Base-by-base conservation (phyloP, 805 yeast genomes). In the Ogataea ramenticola region DNA sequence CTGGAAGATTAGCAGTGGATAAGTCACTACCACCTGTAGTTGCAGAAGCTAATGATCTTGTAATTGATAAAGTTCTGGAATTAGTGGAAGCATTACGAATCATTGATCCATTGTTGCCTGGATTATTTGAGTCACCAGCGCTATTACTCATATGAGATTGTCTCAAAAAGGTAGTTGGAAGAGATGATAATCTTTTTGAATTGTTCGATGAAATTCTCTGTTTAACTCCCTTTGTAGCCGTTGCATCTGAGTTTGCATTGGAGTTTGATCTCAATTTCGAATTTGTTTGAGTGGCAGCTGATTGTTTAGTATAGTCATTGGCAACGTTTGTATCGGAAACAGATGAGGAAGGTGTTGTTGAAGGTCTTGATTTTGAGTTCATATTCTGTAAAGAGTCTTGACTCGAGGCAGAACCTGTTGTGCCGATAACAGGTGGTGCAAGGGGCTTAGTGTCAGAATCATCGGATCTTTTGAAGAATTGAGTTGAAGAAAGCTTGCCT, bases 11-110 rank as follows among this genome's bases (percentile, higher is more conserved):
- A 19, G 53, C 44, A 20, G 46, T 36, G 17, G 56, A 53, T 29
- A 60, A 64, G 61, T 53, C 56, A 69, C 73, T 54, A 63, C 62
- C 19, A 63, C 62, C 19, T 86, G 84, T 42, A 19, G 26, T 22
- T 2, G 53, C 45, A 5, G 50, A 46, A 9, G 53, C 35, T 24
- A 47, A 21, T 6, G 49, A 42, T 35, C 46, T 48, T 22, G 50
- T 43, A 34, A 54, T 31, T 21, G 56, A 50, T 17, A 49, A 45
- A 17, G 54, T 42, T 27, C 48, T 45, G n/a, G 57, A 46, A 17
- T 42, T 40, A 2, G 55, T 45, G 15, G 43, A 36, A 32, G 39
- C 33, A 24, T 49, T 43, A 22, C 43, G 43, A 29, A 11, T 49
- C 44, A n/a, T 17, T 32, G 35, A 32, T 5, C n/a, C 9, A 32